Percentiles rank a stretch among this genome's conserved stretches.
Evolutionary conservation across 768 basidiomycete species (phyloP).

Genomic region (Termitomyces sp.): DNA sequence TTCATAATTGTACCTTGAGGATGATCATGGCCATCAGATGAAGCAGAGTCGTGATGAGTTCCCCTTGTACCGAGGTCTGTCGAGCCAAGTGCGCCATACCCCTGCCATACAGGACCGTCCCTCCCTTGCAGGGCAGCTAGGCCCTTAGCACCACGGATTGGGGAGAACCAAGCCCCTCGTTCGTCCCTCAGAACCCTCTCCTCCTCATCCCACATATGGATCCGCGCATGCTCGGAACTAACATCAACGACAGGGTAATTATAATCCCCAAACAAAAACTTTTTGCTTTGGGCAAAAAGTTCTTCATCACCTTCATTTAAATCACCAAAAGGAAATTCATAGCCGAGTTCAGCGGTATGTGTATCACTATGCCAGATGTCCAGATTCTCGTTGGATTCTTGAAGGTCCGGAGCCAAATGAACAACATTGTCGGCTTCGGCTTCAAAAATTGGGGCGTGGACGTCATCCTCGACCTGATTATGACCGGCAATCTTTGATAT

Average conservation of each 20-base stretch:
- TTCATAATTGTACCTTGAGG: conserved; percentile 36
- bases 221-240: conserved; percentile 67
- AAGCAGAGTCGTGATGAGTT: neutral
- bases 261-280: conserved; percentile 87
- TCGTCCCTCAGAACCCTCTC: conserved; percentile 76
- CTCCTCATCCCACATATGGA: conserved; percentile 76
- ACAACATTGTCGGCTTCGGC: conserved; percentile 60
- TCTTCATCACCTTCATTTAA: conserved; percentile 68
- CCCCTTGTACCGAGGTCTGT: conserved; percentile 12
- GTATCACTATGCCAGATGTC: conserved; percentile 30
- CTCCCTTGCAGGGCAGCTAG: conserved; percentile 34
- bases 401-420: conserved; percentile 57
- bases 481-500: conserved; percentile 36
- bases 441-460: conserved; percentile 70
- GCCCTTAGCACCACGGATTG: conserved; percentile 43
- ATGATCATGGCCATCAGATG: conserved; percentile 39
- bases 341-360: conserved; percentile 34
- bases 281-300: conserved; percentile 69
- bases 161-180: conserved; percentile 67
- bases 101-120: conserved; percentile 39
- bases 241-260: conserved; percentile 88
- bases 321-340: conserved; percentile 63
- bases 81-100: conserved; percentile 53
- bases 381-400: conserved; percentile 33
- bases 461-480: conserved; percentile 43